These are phyloP conservation scores for Linderina pennispora DNA, from an alignment of 192 early-diverging fungal genomes.

Conservation along the genomic window DNA sequence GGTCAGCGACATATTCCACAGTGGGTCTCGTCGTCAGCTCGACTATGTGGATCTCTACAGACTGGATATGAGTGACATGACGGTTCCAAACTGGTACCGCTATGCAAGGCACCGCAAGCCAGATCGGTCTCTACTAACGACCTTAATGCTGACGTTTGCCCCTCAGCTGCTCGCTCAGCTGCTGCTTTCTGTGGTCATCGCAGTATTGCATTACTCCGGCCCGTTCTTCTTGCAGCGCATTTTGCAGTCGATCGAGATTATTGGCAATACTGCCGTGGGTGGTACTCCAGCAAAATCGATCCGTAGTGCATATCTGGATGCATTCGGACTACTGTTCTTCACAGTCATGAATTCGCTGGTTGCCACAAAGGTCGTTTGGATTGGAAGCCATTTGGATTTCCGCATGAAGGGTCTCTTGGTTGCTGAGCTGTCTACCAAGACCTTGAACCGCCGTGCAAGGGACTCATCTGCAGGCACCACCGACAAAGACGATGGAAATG, in stretches of 20 bases:
- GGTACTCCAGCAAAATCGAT: no score
- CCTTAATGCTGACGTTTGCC: conserved; percentile 27
- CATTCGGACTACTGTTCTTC: conserved; percentile 50
- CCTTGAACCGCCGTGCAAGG: conserved; percentile 45
- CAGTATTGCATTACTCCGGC: conserved; percentile 30
- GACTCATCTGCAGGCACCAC: neutral
- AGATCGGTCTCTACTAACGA: conserved; percentile 7
- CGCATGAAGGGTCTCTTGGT: conserved; percentile 49
- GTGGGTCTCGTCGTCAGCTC: no score
- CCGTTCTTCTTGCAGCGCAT: conserved; percentile 52
- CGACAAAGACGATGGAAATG: conserved; percentile 17
- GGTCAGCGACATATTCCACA: no score
- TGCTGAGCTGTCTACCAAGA: conserved; percentile 55
- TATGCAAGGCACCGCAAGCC: conserved; percentile 1
- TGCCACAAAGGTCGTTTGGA: conserved; percentile 49
- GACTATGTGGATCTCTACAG: no score
- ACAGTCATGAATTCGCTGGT: conserved; percentile 22
- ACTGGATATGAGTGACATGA: no score
- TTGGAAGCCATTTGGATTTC: conserved; percentile 49
- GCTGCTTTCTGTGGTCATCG: conserved; percentile 9
- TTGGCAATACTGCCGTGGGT: conserved; percentile 6
- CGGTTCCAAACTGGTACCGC: conserved; percentile 9
- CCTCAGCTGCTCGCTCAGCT: conserved; percentile 19
- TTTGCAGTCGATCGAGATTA: conserved; percentile 41
- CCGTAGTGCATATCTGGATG: conserved; percentile 48